Base-by-base conservation (phyloP, 306 rosid species). In the Hippophae gyantsensis region DNA sequence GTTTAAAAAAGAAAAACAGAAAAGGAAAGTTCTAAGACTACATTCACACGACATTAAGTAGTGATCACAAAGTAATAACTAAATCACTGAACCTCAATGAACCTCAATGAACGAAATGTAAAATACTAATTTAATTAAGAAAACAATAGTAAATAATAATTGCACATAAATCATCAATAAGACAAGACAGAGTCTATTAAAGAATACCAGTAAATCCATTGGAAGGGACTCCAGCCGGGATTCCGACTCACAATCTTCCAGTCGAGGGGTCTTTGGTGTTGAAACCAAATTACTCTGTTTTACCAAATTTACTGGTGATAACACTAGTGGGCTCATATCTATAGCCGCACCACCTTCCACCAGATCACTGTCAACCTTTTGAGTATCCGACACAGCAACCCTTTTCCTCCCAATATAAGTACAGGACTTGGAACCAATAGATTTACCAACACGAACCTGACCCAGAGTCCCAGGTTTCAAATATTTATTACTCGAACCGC, bases 161-260 rank as follows among this genome's bases (percentile, higher is more conserved):
- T 26, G 5, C 7, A 55, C 47, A 50, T 7, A 3, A 44, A 58
- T 5, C 56, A 42, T 40, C 13, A 12, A 6, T 6, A 42, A 38
- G 46, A n/a, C 38, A 46, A 10, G 9, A 11, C 41, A 13, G 2
- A 56, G 26, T 11, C n/a, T 14, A 6, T 10, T 27, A 2, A 43
- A 62, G 53, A 59, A 71, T 83, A 92, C 96, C 93, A 92, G 72
- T 61, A 92, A 71, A 64, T 87, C 96, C 78, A 77, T 78, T 13
- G 95, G 96, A 48, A 92, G 93, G 52, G 87, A 83, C 79, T 92
- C 96, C 0, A 88, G 86, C 68, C 78, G 75, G 0, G 96, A 92
- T 32, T 87, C 95, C 0, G 86, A 85, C 14, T 41, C 58, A 5
- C 78, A 76, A 47, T 73, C 78, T 27, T 87, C 95, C 42, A 60